A percentile compares a stretch with the other conserved stretches of the same genome.
Conservation (phyloP, 768 basidiomycete species). For the Neoboletus magnificus region DNA sequence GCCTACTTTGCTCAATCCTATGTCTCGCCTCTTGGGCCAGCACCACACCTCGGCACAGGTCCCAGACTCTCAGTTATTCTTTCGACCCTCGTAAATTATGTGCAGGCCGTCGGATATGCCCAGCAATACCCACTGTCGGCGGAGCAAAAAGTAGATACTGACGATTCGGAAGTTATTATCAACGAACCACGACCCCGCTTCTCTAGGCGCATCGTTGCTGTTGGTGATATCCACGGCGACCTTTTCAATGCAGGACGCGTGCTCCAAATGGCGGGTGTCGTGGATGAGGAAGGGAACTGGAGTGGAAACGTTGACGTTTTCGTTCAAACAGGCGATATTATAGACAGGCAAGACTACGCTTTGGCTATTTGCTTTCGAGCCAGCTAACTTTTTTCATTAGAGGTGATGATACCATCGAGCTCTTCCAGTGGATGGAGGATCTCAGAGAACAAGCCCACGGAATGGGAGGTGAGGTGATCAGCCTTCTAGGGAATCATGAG, state of each 20-base stretch:
- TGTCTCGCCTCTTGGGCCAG: conserved; percentile 30
- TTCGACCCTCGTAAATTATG: conserved; percentile 26
- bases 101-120: conserved; percentile 17
- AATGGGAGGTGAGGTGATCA: conserved; percentile 69
- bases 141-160: background rate
- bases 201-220: conserved; percentile 66
- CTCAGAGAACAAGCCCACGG: conserved; percentile 71
- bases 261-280: conserved; percentile 74
- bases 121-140: conserved; percentile 12
- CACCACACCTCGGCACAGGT: conserved; percentile 30
- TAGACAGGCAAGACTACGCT: conserved; percentile 64
- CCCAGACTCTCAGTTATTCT: conserved; percentile 18
- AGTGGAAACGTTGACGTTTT: conserved; percentile 78
- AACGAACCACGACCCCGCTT: conserved; percentile 31
- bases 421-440: conserved; percentile 82
- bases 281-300: conserved; percentile 75
- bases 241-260: conserved; percentile 74
- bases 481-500: conserved; percentile 92
- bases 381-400: conserved; percentile 37
- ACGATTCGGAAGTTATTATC: conserved; percentile 9
- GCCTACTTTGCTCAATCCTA: conserved; percentile 31
- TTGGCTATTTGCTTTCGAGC: background rate
- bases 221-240: conserved; percentile 93
- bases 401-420: conserved; percentile 84
- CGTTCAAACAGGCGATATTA: conserved; percentile 95